Evolutionary conservation across 164 flowering plant species (phyloP).

Genomic region (Kalanchoe fedtschenkoi): DNA sequence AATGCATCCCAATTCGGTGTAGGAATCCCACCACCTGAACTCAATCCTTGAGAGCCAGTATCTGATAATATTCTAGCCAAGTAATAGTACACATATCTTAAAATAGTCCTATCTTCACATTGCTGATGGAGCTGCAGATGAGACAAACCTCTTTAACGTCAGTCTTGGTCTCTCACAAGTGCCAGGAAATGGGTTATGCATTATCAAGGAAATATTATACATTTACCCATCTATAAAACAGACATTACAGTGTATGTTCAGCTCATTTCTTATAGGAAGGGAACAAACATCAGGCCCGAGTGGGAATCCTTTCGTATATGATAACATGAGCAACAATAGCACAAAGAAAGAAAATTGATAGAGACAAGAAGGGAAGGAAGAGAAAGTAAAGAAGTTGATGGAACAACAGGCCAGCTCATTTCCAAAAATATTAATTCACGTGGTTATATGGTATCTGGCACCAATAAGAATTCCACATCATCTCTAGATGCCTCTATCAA

Average conservation of each 20-base stretch:
- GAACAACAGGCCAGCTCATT: not conserved
- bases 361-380: not conserved
- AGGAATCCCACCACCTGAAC: constrained; percentile 92
- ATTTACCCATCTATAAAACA: not conserved
- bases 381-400: not conserved
- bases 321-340: not conserved
- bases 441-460: not conserved
- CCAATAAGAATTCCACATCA: not conserved
- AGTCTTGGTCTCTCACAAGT: not conserved
- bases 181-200: not conserved
- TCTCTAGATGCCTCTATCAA: not conserved
- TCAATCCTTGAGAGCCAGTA: constrained; percentile 76
- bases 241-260: not conserved
- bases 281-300: not conserved
- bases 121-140: constrained; percentile 79
- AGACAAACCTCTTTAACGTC: not conserved
- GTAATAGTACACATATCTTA: constrained; percentile 93
- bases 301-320: not conserved
- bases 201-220: not conserved
- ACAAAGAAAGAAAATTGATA: not conserved
- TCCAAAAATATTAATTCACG: not conserved
- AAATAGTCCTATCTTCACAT: constrained; percentile 79
- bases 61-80: constrained; percentile 88
- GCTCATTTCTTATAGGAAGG: not conserved
- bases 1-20: constrained; percentile 99